Evolutionary conservation across 164 flowering plant species (phyloP).

Genomic region (Tinospora cordifolia): DNA sequence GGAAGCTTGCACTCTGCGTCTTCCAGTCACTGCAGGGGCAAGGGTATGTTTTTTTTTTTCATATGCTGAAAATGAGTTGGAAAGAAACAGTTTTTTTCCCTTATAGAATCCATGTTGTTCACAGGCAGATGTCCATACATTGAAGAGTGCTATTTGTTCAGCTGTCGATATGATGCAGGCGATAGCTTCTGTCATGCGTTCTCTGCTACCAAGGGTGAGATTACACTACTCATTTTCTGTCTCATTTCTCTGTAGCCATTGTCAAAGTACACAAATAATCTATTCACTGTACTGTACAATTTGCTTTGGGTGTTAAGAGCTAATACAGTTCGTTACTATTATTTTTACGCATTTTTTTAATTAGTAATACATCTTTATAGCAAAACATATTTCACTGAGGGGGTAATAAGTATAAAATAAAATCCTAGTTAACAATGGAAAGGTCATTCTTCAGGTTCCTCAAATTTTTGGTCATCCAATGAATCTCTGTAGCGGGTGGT

Average conservation of each 20-base stretch:
- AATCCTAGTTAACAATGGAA: too few relatives aligned
- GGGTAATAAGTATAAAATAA: too few relatives aligned
- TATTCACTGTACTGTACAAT: background rate
- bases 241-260: background rate
- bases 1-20: constrained; percentile 73
- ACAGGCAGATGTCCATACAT: constrained; percentile 61
- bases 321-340: background rate
- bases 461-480: too few relatives aligned
- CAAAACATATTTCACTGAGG: background rate
- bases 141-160: constrained; percentile 61
- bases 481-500: too few relatives aligned
- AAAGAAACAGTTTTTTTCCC: background rate
- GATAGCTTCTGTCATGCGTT: constrained; percentile 62
- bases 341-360: background rate
- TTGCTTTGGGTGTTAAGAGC: background rate
- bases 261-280: background rate
- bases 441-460: too few relatives aligned
- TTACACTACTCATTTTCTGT: background rate
- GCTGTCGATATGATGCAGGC: constrained; percentile 84
- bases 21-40: constrained; percentile 81
- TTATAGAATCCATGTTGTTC: constrained; percentile 13
- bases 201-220: constrained; percentile 60
- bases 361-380: too few relatives aligned
- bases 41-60: constrained; percentile 39
- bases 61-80: background rate